Evolutionary conservation across 1,284 basidiomycete genomes (phyloP).

Genomic region (Irpex sp.): DNA sequence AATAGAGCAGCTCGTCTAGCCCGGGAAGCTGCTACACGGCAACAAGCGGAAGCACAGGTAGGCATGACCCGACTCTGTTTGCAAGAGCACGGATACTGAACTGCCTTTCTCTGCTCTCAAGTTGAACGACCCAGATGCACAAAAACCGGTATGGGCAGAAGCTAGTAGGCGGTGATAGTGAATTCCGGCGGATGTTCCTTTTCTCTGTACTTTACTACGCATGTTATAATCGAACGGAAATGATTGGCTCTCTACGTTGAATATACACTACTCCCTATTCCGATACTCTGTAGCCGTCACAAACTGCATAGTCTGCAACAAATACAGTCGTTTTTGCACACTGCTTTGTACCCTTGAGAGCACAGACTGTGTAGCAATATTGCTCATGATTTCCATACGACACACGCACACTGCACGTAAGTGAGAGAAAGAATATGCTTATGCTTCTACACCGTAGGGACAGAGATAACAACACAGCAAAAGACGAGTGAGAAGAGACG

Average conservation of each 20-base stretch:
- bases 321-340: neutral
- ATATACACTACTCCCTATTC: neutral
- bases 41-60: conserved; percentile 55
- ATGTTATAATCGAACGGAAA: neutral
- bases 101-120: conserved; percentile 10
- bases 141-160: conserved; percentile 51
- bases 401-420: neutral
- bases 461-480: conserved; percentile 6
- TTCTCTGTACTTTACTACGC: neutral
- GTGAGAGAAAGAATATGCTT: conserved; percentile 1
- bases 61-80: conserved; percentile 19
- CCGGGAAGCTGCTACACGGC: conserved; percentile 50
- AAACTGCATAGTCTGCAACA: neutral
- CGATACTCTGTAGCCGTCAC: neutral
- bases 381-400: neutral
- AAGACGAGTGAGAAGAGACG: neutral
- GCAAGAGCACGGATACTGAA: conserved; percentile 1
- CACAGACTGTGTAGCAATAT: no score
- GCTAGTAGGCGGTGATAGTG: neutral
- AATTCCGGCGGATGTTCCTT: neutral
- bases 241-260: neutral
- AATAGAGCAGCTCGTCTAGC: conserved; percentile 52
- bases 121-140: conserved; percentile 40
- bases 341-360: neutral
- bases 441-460: conserved; percentile 2